These are phyloP conservation scores for Fraxinus anomala DNA, from an alignment of 257 asterid species.

Conservation along the genomic window DNA sequence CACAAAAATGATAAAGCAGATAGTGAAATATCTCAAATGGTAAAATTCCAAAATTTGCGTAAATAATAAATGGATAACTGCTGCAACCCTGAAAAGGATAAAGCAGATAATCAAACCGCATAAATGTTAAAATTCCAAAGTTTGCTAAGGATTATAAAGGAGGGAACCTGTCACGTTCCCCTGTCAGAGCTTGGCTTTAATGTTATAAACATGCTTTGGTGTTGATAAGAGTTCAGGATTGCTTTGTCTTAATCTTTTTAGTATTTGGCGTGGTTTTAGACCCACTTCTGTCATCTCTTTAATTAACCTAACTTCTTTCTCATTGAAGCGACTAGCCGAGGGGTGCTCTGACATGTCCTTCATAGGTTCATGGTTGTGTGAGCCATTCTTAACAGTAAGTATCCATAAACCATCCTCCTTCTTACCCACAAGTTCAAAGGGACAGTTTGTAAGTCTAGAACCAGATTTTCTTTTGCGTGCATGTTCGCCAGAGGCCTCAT, in stretches of 20 bases:
- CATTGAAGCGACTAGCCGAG: slow-evolving; percentile 76
- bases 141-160: slow-evolving; percentile 9
- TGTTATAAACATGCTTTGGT: slow-evolving; percentile 83
- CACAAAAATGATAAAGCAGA: too few relatives aligned
- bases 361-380: slow-evolving; percentile 84
- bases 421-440: slow-evolving; percentile 83
- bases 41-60: too few relatives aligned
- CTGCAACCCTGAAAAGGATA: slow-evolving; percentile 2
- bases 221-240: slow-evolving; percentile 81
- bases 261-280: slow-evolving; percentile 81
- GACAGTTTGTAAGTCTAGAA: slow-evolving; percentile 84
- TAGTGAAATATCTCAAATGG: too few relatives aligned
- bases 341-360: slow-evolving; percentile 88
- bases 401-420: slow-evolving; percentile 89
- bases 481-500: slow-evolving; percentile 55
- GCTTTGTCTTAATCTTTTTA: slow-evolving; percentile 72
- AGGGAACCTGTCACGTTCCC: slow-evolving; percentile 66
- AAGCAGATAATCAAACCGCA: background rate
- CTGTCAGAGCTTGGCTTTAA: slow-evolving; percentile 84
- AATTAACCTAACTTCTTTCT: slow-evolving; percentile 70
- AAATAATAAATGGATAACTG: too few relatives aligned
- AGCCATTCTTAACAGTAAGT: slow-evolving; percentile 75
- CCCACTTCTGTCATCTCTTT: slow-evolving; percentile 92
- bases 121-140: background rate
- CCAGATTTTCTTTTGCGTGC: slow-evolving; percentile 73